Conservation (phyloP, 257 asterid genomes). For the Gentiana dahurica region DNA sequence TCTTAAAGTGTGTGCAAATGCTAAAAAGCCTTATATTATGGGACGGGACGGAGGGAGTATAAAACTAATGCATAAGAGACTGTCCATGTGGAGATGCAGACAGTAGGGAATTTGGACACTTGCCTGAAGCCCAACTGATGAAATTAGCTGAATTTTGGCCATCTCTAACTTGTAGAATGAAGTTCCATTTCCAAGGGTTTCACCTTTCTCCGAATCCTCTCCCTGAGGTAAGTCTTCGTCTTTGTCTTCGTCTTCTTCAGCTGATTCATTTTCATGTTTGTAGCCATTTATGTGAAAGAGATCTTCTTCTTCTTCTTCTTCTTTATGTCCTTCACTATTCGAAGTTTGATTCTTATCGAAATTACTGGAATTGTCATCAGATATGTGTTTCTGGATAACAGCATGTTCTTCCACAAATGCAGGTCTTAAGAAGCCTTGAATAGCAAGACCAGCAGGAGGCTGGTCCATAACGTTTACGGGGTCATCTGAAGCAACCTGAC, state of each 20-base stretch:
- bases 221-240: conserved; percentile 44
- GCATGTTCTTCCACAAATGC: conserved; percentile 84
- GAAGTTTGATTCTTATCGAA: conserved; percentile 20
- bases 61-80: neutral
- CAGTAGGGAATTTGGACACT: conserved; percentile 1
- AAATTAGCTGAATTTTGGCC: conserved; percentile 68
- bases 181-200: conserved; percentile 63
- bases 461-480: conserved; percentile 92
- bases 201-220: conserved; percentile 69
- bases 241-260: conserved; percentile 43
- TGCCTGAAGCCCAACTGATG: conserved; percentile 72
- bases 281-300: conserved; percentile 51
- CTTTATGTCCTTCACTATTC: conserved; percentile 27
- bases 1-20: too few relatives aligned
- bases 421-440: conserved; percentile 87
- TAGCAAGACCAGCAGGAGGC: conserved; percentile 86
- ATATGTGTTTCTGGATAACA: conserved; percentile 57
- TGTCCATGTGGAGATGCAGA: too few relatives aligned
- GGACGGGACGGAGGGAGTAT: neutral
- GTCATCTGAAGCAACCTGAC: conserved; percentile 69
- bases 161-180: conserved; percentile 89
- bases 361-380: conserved; percentile 34
- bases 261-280: conserved; percentile 34
- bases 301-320: conserved; percentile 19
- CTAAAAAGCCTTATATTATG: neutral